A percentile compares a stretch with the other conserved stretches of the same genome.
These are phyloP conservation scores for Xylaria telfairii DNA, from an alignment of 495 filamentous ascomycete genomes.

Conservation along the genomic window DNA sequence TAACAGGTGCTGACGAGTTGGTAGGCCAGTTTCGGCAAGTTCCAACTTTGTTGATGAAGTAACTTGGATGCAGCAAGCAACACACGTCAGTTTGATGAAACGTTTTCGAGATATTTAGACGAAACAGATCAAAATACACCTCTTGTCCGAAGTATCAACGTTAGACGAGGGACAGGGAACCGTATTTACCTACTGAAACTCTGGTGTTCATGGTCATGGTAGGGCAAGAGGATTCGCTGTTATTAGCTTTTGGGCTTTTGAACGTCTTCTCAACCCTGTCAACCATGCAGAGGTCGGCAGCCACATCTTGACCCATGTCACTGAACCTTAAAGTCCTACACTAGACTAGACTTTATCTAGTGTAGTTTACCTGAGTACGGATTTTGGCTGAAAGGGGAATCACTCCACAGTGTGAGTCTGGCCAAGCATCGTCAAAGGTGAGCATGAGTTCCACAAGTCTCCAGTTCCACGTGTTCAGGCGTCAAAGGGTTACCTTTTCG, in stretches of 20 bases:
- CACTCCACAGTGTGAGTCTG: background rate
- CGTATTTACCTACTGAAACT: background rate
- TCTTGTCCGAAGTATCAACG: background rate
- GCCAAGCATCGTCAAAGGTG: background rate
- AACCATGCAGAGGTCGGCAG: slow-evolving; percentile 17
- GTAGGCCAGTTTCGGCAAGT: background rate
- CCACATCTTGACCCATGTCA: slow-evolving; percentile 10
- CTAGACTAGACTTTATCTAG: slow-evolving; percentile 14
- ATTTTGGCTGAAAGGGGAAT: background rate
- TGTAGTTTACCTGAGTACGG: no score
- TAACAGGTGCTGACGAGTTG: slow-evolving; percentile 7
- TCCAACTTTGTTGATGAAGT: background rate
- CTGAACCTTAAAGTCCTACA: slow-evolving; percentile 20
- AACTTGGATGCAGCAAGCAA: background rate
- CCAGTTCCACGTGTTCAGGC: slow-evolving; percentile 23
- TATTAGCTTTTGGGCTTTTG: slow-evolving; percentile 18
- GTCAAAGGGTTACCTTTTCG: slow-evolving; percentile 6
- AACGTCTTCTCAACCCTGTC: slow-evolving; percentile 13
- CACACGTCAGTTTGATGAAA: background rate
- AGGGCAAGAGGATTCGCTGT: slow-evolving; percentile 18
- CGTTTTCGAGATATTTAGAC: background rate
- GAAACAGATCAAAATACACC: background rate
- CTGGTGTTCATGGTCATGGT: background rate
- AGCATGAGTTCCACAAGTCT: slow-evolving; percentile 16
- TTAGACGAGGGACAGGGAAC: no score